Conservation (phyloP, 139 green algal genomes). For the Chlorella sp. region DNA sequence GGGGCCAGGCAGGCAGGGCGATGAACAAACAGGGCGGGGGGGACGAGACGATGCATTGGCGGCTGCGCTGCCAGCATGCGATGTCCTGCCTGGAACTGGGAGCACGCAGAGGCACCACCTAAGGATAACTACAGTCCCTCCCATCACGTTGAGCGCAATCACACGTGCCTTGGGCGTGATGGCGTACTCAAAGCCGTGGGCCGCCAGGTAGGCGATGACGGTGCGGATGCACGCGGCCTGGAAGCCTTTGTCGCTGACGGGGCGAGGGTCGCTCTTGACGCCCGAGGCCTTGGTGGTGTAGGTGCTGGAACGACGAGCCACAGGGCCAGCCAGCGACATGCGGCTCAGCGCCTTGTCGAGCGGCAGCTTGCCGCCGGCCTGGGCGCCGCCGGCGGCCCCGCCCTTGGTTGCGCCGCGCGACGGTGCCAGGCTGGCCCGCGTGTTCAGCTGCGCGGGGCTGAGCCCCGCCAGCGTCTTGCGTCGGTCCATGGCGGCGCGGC, state of each 20-base stretch:
- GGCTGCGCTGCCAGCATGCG: not conserved
- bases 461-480: constrained; percentile 79
- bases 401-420: constrained; percentile 27
- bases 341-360: constrained; percentile 40
- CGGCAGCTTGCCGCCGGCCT: constrained; percentile 22
- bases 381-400: constrained; percentile 1
- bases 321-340: constrained; percentile 57
- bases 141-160: not conserved
- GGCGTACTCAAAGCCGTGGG: constrained; percentile 81
- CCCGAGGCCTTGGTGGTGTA: constrained; percentile 63
- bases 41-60: not conserved
- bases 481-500: constrained; percentile 55
- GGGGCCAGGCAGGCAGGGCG: not conserved
- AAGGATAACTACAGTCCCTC: not conserved
- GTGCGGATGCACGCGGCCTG: constrained; percentile 71
- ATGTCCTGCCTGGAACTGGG: not conserved
- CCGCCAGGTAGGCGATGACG: constrained; percentile 86
- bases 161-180: constrained; percentile 77
- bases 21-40: not conserved
- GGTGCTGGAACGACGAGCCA: constrained; percentile 59
- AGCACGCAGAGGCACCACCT: not conserved
- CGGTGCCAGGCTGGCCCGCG: constrained; percentile 46
- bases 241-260: constrained; percentile 81
- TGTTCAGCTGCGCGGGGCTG: constrained; percentile 67
- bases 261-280: constrained; percentile 77